Percentiles rank a stretch among this genome's conserved stretches.
Conservation (phyloP, 768 basidiomycete species). For the Termitomyces sp. region DNA sequence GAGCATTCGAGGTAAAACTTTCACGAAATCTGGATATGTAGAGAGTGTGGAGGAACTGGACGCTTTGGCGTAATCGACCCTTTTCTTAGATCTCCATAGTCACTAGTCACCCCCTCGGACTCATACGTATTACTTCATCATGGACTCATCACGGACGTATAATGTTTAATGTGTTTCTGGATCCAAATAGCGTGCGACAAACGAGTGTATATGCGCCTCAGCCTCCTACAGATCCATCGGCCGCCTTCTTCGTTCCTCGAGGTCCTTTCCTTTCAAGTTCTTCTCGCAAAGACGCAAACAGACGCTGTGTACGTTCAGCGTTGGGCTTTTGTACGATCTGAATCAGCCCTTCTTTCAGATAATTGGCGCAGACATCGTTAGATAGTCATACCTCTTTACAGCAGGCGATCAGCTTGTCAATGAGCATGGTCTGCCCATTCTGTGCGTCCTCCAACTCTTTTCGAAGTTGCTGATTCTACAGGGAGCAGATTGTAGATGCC, state of each 20-base stretch:
- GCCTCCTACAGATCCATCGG: constrained; percentile 42
- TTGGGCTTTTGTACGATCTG: constrained; percentile 61
- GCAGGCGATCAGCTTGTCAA: constrained; percentile 80
- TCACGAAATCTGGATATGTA: constrained; percentile 72
- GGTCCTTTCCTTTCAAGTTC: constrained; percentile 73
- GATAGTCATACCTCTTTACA: constrained; percentile 73
- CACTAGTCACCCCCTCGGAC: constrained; percentile 9
- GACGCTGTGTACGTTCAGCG: constrained; percentile 76
- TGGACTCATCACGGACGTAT: constrained; percentile 13
- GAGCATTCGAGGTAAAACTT: constrained; percentile 69
- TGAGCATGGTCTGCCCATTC: constrained; percentile 71
- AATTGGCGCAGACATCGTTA: neutral
- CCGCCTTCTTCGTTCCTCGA: constrained; percentile 35
- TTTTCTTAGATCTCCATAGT: neutral
- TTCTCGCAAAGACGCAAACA: constrained; percentile 79
- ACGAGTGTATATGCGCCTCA: constrained; percentile 20
- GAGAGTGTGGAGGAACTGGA: constrained; percentile 69
- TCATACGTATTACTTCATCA: constrained; percentile 7
- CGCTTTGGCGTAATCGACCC: constrained; percentile 34
- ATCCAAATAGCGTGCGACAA: neutral
- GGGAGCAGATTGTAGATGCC: neutral
- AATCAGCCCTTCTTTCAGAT: constrained; percentile 16
- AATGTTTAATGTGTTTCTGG: constrained; percentile 11
- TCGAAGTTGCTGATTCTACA: constrained; percentile 61
- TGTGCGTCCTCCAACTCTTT: constrained; percentile 81